phyloP scores from a whole-genome alignment of 495 filamentous ascomycete species.

The Ramalina peruviana region DNA sequence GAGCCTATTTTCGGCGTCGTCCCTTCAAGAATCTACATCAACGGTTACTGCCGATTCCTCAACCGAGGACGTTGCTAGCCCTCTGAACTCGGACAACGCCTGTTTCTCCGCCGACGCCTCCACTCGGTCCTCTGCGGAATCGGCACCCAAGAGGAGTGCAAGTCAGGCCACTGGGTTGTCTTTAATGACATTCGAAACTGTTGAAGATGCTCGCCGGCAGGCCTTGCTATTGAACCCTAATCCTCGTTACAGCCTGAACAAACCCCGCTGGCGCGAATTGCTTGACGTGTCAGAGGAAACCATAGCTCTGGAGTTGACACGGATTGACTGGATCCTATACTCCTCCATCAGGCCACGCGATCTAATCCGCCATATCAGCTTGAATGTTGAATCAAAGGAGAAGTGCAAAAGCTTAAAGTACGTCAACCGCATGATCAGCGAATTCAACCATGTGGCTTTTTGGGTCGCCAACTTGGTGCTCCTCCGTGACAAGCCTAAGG shows the following conservation, averaged over 20 bases:
- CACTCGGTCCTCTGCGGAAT: slow-evolving; percentile 28
- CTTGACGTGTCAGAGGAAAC: slow-evolving; percentile 69
- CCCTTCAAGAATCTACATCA: slow-evolving; percentile 6
- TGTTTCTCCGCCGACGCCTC: slow-evolving; percentile 31
- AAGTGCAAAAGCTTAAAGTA: slow-evolving; percentile 68
- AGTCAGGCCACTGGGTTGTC: slow-evolving; percentile 33
- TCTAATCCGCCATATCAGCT: slow-evolving; percentile 75
- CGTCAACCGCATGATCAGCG: slow-evolving; percentile 84
- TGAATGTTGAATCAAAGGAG: slow-evolving; percentile 48
- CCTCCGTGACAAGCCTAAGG: slow-evolving; percentile 89
- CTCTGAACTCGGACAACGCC: slow-evolving; percentile 24
- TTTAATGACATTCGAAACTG: slow-evolving; percentile 40
- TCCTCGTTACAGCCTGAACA: slow-evolving; percentile 47
- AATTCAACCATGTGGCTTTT: slow-evolving; percentile 90
- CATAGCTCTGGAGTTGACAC: slow-evolving; percentile 81
- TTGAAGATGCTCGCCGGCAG: slow-evolving; percentile 63
- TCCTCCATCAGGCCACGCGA: slow-evolving; percentile 92
- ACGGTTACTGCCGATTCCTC: slow-evolving; percentile 10
- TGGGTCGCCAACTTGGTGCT: slow-evolving; percentile 88
- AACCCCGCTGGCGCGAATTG: slow-evolving; percentile 68
- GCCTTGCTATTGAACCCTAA: slow-evolving; percentile 51
- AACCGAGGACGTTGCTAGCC: slow-evolving; percentile 13
- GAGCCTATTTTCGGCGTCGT: slow-evolving; percentile 11
- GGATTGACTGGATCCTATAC: slow-evolving; percentile 96
- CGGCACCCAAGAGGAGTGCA: slow-evolving; percentile 27